Conservation (phyloP, 352 stramenopile species). For the Halophytophthora batemanensis region DNA sequence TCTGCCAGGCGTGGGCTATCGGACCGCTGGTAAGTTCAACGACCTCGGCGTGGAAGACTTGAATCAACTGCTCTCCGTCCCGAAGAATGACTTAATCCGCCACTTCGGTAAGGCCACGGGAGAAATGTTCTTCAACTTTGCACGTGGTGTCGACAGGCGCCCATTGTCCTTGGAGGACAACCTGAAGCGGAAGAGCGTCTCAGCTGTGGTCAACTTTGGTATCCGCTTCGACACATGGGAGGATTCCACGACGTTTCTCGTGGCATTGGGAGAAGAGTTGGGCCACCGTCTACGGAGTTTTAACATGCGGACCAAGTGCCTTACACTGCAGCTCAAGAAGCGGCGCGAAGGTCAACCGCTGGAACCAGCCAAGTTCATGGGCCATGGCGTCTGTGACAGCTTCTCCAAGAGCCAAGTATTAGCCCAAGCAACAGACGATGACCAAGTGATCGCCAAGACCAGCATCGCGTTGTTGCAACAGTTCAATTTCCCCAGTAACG, state of each 20-base stretch:
- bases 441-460: conserved; percentile 39
- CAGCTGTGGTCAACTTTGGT: conserved; percentile 91
- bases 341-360: conserved; percentile 57
- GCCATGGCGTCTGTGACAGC: conserved; percentile 82
- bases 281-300: conserved; percentile 53
- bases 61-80: conserved; percentile 47
- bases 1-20: conserved; percentile 79
- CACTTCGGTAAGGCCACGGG: conserved; percentile 68
- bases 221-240: conserved; percentile 85
- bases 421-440: conserved; percentile 51
- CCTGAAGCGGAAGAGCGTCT: conserved; percentile 85
- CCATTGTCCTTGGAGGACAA: conserved; percentile 67
- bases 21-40: conserved; percentile 64
- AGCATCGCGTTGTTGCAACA: conserved; percentile 62
- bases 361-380: conserved; percentile 86
- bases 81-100: conserved; percentile 50
- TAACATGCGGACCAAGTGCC: conserved; percentile 48
- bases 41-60: conserved; percentile 64
- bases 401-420: conserved; percentile 77
- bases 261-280: conserved; percentile 75
- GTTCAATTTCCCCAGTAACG: conserved; percentile 52
- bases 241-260: conserved; percentile 80
- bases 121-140: conserved; percentile 74
- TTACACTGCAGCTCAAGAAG: conserved; percentile 88
- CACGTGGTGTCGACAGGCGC: conserved; percentile 70